Evolutionary conservation across 306 rosid genomes (phyloP), one percentile per base, ranked within the genome.

Genomic region (Quercus robur): DNA sequence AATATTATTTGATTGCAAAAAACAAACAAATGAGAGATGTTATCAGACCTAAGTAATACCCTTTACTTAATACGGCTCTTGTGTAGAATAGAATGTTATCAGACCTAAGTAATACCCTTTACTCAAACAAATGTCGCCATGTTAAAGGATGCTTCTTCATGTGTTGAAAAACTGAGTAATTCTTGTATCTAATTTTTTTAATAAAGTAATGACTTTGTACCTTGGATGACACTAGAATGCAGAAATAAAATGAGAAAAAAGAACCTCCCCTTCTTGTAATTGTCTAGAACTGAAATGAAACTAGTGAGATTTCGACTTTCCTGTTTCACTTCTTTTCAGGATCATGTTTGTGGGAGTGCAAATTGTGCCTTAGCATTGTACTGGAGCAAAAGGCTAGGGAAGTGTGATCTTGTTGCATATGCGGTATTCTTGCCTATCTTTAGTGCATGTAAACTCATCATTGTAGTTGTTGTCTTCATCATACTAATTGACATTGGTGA

Each of bases 261-360:
- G 15, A 25, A 38, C 10, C 44, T 38, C 44, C 70, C 14, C 41
- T 30, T 64, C 46, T 35, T 26, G 19, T 14, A 13, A 15, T 3
- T 13, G 70, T 13, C 41, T 63, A 28, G 12, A 28, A 63, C 15
- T 63, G 10, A 38, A 38, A 38, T 38, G 44, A 38, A 38, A 38
- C 2, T 38, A 26, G 28, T 26, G 28, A 26, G 2, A 38, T 38
- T 38, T 38, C 44, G 0, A 1, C 44, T 38, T 38, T 6, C 10
- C 44, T 38, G 10, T 67, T 55, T 25, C 5, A 2, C 44, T 7
- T 38, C 44, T 38, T 76, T 26, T 75, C 81, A 88, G 97, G 97
- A 91, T 86, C 91, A 88, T 68, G 94, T 81, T 66, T 74, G 86
- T 77, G 94, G 94, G 75, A 89, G 87, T 79, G 94, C 90, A 72